Base-by-base conservation (phyloP, 805 yeast genomes). In the Starmera quercuum region DNA sequence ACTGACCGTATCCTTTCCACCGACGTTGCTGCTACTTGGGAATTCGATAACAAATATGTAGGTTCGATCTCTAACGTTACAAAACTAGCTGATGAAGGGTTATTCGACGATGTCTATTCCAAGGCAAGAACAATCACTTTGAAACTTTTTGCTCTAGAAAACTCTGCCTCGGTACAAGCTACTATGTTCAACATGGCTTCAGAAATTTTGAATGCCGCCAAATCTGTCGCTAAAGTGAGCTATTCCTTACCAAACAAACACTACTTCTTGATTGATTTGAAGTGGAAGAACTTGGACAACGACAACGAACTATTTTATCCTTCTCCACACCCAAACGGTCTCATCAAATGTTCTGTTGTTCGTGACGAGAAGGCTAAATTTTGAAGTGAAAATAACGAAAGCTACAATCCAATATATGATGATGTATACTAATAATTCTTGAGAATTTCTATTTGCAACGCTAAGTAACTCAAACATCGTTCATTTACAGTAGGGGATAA, bases 161-260 rank as follows among this genome's bases (percentile, higher is more conserved):
- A 84, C 59, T 84, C 95, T 8, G 76, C 95, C n/a, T 83, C 95
- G 18, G 97, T 88, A 30, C 97, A 88, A 66, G 95, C 95, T 30
- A 88, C 96, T 38, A 90, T 88, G 95, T 88, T 75, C 69, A 83
- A 86, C 70, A 88, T 88, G 92, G 71, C 83, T 26, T 69, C 75
- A 43, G 76, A 73, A 42, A 84, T 88, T 43, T 70, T 88, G 53
- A 66, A 63, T 32, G 52, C 49, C 33, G 80, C 74, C 36, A 67
- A 77, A 3, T 65, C 65, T 39, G 67, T 88, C 36, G 71, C 65
- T 41, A 66, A 67, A 29, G 95, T 87, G 23, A 59, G 79, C 34
- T 87, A 84, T 59, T 63, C 72, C 28, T 73, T 88, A 52, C 97
- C 97, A 53, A 88, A 88, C 72, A 88, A 85, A 64, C 97, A 88